Conservation (phyloP, 192 early-diverging fungal species). For the Linderina pennispora region DNA sequence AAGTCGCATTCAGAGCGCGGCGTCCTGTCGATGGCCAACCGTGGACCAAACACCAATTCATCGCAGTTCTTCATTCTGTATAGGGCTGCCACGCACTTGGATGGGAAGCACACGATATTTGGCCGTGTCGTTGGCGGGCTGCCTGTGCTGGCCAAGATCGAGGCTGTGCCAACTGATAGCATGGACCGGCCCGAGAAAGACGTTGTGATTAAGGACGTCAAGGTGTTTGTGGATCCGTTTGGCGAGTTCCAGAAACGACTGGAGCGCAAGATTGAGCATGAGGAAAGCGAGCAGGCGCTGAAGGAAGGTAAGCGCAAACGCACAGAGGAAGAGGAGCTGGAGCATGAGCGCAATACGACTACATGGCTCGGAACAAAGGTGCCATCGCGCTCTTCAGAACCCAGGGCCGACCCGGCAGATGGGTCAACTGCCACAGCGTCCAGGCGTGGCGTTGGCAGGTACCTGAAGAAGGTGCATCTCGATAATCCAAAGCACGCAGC, state of each 20-base stretch:
- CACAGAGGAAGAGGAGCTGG: slow-evolving; percentile 44
- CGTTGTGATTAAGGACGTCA: slow-evolving; percentile 68
- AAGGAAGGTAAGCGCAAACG: slow-evolving; percentile 33
- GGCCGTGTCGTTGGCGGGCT: slow-evolving; percentile 87
- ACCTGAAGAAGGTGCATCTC: slow-evolving; percentile 20
- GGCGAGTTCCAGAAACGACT: slow-evolving; percentile 64
- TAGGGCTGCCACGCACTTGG: slow-evolving; percentile 57
- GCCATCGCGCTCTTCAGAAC: neutral
- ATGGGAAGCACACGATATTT: slow-evolving; percentile 93
- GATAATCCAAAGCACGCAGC: neutral
- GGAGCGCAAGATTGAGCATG: slow-evolving; percentile 55
- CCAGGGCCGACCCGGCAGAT: slow-evolving; percentile 3
- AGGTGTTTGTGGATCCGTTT: slow-evolving; percentile 82
- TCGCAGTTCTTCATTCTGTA: slow-evolving; percentile 65
- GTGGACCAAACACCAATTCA: slow-evolving; percentile 83
- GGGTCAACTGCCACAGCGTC: neutral
- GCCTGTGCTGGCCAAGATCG: slow-evolving; percentile 74
- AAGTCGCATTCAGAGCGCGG: slow-evolving; percentile 76
- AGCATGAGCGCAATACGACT: slow-evolving; percentile 55
- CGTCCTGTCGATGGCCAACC: slow-evolving; percentile 93
- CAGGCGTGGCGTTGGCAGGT: slow-evolving; percentile 16
- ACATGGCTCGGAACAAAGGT: slow-evolving; percentile 69
- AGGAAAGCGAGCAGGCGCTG: slow-evolving; percentile 36
- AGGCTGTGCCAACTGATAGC: slow-evolving; percentile 63
- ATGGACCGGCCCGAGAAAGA: slow-evolving; percentile 66